These are phyloP conservation scores for Deakozyma indianensis DNA, from an alignment of 805 yeast species.

Conservation along the genomic window DNA sequence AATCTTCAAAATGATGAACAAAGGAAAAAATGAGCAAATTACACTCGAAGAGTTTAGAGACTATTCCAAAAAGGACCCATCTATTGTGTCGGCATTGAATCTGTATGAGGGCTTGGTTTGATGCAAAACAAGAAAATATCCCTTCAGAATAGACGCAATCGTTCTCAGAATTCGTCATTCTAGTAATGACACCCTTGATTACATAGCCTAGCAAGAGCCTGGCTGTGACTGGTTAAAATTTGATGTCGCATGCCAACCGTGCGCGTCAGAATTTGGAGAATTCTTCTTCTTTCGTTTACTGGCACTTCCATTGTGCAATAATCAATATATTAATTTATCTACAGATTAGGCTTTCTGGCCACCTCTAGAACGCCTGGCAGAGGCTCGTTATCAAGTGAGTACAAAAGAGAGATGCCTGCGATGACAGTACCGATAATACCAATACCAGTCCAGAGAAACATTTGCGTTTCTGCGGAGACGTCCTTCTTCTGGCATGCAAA, in stretches of 20 bases:
- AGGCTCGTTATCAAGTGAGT: conserved; percentile 41
- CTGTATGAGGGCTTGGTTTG: conserved; percentile 64
- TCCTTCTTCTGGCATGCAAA: conserved; percentile 53
- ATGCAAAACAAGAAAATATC: too few relatives aligned
- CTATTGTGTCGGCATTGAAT: conserved; percentile 61
- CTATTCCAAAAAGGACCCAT: conserved; percentile 65
- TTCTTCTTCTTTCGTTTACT: too few relatives aligned
- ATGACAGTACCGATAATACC: conserved; percentile 32
- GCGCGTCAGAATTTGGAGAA: too few relatives aligned
- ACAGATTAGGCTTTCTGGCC: conserved; percentile 20
- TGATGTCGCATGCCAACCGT: too few relatives aligned
- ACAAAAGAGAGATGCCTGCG: conserved; percentile 38
- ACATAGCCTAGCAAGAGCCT: too few relatives aligned
- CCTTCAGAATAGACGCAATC: too few relatives aligned
- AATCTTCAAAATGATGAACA: conserved; percentile 61
- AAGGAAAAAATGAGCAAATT: conserved; percentile 53
- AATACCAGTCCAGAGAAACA: conserved; percentile 53
- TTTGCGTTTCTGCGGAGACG: conserved; percentile 48
- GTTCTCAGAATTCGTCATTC: too few relatives aligned
- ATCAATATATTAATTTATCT: neutral
- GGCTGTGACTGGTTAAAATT: too few relatives aligned
- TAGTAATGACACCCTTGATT: too few relatives aligned
- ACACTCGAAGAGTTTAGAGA: conserved; percentile 75
- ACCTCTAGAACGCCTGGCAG: conserved; percentile 58
- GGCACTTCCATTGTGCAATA: too few relatives aligned